Conservation (phyloP, 176 grass and related monocot species). For the Puya raimondii region DNA sequence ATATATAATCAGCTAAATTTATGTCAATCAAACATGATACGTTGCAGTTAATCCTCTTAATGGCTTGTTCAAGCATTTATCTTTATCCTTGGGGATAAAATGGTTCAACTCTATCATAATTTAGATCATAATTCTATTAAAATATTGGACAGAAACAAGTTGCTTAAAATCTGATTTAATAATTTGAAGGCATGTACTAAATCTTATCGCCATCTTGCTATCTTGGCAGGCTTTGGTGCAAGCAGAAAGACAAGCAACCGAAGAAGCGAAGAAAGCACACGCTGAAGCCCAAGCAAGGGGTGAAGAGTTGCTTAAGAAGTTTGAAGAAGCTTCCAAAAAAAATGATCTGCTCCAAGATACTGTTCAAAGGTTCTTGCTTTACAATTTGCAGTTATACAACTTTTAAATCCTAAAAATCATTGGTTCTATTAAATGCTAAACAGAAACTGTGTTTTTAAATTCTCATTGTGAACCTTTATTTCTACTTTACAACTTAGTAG, state of each 20-base stretch:
- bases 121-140: not conserved
- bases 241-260: slow-evolving; percentile 54
- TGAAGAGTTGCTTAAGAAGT: slow-evolving; percentile 80
- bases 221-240: slow-evolving; percentile 42
- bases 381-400: slow-evolving; percentile 16
- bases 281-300: slow-evolving; percentile 60
- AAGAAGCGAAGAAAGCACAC: slow-evolving; percentile 63
- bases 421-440: slow-evolving; percentile 12
- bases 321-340: slow-evolving; percentile 71
- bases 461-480: not conserved
- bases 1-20: not conserved
- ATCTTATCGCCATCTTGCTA: slow-evolving; percentile 10
- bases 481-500: slow-evolving; percentile 23
- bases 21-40: too few species aligned
- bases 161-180: not conserved
- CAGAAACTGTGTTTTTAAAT: slow-evolving; percentile 8
- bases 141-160: not conserved
- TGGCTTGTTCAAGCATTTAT: too few species aligned
- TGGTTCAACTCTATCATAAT: too few species aligned
- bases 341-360: slow-evolving; percentile 86
- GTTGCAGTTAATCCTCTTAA: too few species aligned
- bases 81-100: too few species aligned
- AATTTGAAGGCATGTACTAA: not conserved
- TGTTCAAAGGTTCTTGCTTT: slow-evolving; percentile 59
- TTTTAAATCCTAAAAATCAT: slow-evolving; percentile 15